Evolutionary conservation across 345 rosid species (phyloP), one percentile per base, ranked within the genome.

Genomic region (Laguncularia racemosa): DNA sequence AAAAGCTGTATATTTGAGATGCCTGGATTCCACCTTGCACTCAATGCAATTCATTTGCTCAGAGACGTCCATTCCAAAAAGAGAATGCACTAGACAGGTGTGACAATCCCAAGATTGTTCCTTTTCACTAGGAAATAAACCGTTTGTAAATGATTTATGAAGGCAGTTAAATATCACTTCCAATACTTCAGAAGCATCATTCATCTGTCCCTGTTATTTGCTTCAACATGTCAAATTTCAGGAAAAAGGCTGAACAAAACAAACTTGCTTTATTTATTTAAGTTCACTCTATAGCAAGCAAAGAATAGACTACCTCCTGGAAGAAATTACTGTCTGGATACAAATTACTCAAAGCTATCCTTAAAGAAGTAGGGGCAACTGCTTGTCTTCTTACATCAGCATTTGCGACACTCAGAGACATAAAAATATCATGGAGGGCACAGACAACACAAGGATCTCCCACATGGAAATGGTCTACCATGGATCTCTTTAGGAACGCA

Each of bases 181-280:
- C 74, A 93, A 66, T 49, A 93, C 99, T 87, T 93, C 97, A 59
- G 97, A 87, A 64, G 99, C 97, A 77, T 93, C 99, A 61, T 93
- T 89, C 99, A 93, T 93, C 77, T 93, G 92, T 62, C 81, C 96
- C 97, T 93, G 95, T 53, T 55, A 69, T 69, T 73, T 57, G 54
- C 65, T 17, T 57, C 51, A 13, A 63, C 53, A 47, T 57, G 58
- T 58, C 56, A 65, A 52, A 49, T 17, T 17, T 59, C 44, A 18
- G 43, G 28, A 19, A 38, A 61, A 46, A 18, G 48, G 20, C 18
- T 11, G 20, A 13, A 23, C 23, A 10, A 3, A 52, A 8, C 13
- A 43, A 23, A 47, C 19, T 16, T 1, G 8, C 38, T 40, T 20
- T n/a, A 20, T 16, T 38, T 38, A 17, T 19, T 14, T 2, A 1